Conservation (phyloP, 2,329 filamentous ascomycete species). For the Alternaria sp. region DNA sequence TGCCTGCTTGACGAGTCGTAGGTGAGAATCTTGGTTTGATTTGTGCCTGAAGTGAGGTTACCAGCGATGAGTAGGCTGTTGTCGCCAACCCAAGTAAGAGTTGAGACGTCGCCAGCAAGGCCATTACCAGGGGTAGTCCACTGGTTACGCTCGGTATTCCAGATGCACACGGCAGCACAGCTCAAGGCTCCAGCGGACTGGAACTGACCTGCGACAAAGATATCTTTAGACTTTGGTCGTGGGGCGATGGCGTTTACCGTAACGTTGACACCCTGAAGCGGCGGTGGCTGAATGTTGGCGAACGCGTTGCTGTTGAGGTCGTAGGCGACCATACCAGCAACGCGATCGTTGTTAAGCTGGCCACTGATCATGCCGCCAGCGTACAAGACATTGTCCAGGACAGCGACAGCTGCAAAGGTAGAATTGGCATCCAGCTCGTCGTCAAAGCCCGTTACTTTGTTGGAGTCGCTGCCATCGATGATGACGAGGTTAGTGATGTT, state of each 20-base stretch:
- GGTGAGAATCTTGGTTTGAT: conserved; percentile 71
- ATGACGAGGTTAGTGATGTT: conserved; percentile 81
- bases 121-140: conserved; percentile 83
- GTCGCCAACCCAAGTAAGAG: conserved; percentile 78
- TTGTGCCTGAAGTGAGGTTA: conserved; percentile 73
- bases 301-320: conserved; percentile 73
- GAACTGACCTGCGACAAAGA: conserved; percentile 90
- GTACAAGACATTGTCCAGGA: conserved; percentile 66
- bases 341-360: conserved; percentile 65
- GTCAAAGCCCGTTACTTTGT: conserved; percentile 73
- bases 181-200: conserved; percentile 81
- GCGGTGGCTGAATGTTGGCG: conserved; percentile 73
- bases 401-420: conserved; percentile 73
- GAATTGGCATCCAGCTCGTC: conserved; percentile 74
- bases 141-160: conserved; percentile 72
- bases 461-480: conserved; percentile 75
- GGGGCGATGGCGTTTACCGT: conserved; percentile 79
- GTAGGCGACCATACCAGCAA: conserved; percentile 82
- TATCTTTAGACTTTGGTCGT: conserved; percentile 72
- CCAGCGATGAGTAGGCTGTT: conserved; percentile 80
- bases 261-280: conserved; percentile 73
- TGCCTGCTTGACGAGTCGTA: conserved; percentile 73
- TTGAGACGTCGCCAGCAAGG: conserved; percentile 73
- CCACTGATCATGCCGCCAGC: conserved; percentile 84
- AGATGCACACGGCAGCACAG: conserved; percentile 84